Evolutionary conservation across 2,329 filamentous ascomycete species (phyloP).

Genomic region (Talaromyces sp.): DNA sequence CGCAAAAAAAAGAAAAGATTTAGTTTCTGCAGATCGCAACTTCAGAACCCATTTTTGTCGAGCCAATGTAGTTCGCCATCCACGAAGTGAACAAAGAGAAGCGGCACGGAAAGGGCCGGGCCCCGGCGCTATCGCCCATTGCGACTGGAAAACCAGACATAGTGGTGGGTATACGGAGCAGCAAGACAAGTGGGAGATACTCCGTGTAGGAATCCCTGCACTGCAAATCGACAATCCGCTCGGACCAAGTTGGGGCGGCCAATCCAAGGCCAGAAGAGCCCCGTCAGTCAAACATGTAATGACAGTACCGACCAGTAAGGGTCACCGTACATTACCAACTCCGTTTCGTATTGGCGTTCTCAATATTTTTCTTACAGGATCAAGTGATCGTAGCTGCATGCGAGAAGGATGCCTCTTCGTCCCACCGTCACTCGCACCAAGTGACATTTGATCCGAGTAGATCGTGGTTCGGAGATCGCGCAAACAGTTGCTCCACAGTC

Average conservation of each 20-base stretch:
- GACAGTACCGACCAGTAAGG: conserved; percentile 24
- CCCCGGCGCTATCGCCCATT: conserved; percentile 25
- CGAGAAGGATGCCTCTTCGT: conserved; percentile 47
- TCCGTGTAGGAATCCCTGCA: conserved; percentile 8
- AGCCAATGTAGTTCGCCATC: neutral
- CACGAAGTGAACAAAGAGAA: conserved; percentile 16
- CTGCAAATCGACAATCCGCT: conserved; percentile 19
- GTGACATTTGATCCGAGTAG: conserved; percentile 31
- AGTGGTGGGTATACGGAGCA: neutral
- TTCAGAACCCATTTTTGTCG: neutral
- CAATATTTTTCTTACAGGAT: conserved; percentile 38
- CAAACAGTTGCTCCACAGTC: conserved; percentile 34
- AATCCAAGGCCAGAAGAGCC: conserved; percentile 20
- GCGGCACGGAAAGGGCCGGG: conserved; percentile 44
- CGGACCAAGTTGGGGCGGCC: conserved; percentile 22
- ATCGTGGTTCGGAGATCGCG: conserved; percentile 37
- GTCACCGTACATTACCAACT: conserved; percentile 33
- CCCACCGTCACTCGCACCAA: conserved; percentile 30
- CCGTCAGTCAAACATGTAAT: conserved; percentile 26
- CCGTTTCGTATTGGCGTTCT: conserved; percentile 22
- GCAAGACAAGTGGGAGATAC: conserved; percentile 8
- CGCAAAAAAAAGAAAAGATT: neutral
- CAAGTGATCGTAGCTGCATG: conserved; percentile 65
- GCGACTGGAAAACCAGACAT: conserved; percentile 18
- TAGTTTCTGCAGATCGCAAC: neutral